Conservation (phyloP, 176 grass and related monocot species). For the Oryza brachyantha region DNA sequence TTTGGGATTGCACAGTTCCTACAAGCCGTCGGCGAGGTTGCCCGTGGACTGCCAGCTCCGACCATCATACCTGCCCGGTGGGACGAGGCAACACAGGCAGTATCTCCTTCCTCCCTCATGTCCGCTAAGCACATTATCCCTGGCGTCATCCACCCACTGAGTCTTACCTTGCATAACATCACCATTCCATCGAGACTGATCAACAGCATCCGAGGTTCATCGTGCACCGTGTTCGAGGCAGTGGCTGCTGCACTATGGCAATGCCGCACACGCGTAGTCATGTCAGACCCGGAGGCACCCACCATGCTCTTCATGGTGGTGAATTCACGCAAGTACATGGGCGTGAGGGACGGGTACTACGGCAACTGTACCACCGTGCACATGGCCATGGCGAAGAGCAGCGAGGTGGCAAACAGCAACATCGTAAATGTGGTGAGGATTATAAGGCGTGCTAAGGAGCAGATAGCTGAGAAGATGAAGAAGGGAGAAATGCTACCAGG, state of each 20-base stretch:
- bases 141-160: not conserved
- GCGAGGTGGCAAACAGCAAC: not conserved
- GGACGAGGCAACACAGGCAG: not conserved
- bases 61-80: not conserved
- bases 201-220: constrained; percentile 9
- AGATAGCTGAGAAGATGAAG: not conserved
- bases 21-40: constrained; percentile 8
- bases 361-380: not conserved
- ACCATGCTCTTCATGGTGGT: not conserved
- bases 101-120: not conserved
- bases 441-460: not conserved
- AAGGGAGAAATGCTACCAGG: no score
- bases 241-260: constrained; percentile 22
- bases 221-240: constrained; percentile 38
- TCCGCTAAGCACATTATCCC: not conserved
- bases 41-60: not conserved
- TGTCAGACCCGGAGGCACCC: not conserved
- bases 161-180: not conserved
- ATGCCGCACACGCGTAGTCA: constrained; percentile 23
- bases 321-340: not conserved
- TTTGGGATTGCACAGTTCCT: constrained; percentile 31
- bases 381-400: not conserved
- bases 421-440: not conserved
- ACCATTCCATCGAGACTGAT: not conserved
- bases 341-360: not conserved